Evolutionary conservation across 2,329 filamentous ascomycete species (phyloP), one percentile per base, ranked within the genome.

Genomic region (Alternaria sp.): DNA sequence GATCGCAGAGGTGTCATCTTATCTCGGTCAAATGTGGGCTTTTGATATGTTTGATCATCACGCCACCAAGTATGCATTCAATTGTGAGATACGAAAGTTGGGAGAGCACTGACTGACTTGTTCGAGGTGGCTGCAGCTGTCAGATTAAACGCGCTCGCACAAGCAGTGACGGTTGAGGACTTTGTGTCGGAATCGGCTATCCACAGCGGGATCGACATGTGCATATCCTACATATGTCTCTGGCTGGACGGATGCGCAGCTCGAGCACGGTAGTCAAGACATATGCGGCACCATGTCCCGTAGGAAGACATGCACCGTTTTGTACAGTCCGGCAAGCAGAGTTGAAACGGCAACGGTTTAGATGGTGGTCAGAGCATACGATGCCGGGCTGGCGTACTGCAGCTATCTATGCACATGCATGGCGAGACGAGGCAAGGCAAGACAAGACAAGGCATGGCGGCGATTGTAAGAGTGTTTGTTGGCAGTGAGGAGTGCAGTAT

Each of bases 341-440:
- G 46, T 41, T 49, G 53, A 55, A 41, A 55, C 43, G 43, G 22
- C 43, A 48, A 55, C 43, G 34, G 53, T 55, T 48, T 39, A 34
- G 42, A 54, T 34, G 47, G 24, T 57, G 58, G 58, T 43, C 43
- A 47, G 34, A 38, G 53, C 46, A 51, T 47, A 54, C 34, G 30
- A 32, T 24, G 11, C 16, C 20, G 30, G 42, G 42, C 34, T 47
- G 43, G 41, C 20, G 46, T 22, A 60, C 20, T 3, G 34, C 49
- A 57, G 38, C 20, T 49, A 53, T 63, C 62, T 44, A 53, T 61
- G 62, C 34, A 51, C 47, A 54, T 63, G 51, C 52, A 56, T 46
- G 30, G 56, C 59, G 11, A 22, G 52, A 28, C 42, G 30, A 49
- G 47, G 34, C 47, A 24, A 52, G 24, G 24, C 24, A 26, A 26